Conservation (phyloP, 1,284 basidiomycete genomes). For the Calocybe gambosa region DNA sequence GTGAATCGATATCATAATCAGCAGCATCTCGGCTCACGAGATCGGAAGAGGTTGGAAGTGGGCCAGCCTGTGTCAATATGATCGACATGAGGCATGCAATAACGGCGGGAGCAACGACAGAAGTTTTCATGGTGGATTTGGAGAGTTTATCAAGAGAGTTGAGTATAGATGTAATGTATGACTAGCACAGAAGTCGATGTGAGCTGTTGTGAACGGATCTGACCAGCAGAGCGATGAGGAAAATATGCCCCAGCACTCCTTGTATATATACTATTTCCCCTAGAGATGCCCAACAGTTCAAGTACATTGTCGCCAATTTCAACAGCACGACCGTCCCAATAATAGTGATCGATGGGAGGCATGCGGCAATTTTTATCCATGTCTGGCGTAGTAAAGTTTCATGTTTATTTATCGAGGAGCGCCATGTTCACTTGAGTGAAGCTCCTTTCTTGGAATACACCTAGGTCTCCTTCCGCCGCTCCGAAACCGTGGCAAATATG, state of each 20-base stretch:
- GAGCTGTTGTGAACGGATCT: slow-evolving; percentile 1
- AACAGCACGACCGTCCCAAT: too few relatives aligned
- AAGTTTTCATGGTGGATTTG: slow-evolving; percentile 2
- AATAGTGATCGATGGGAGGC: too few relatives aligned
- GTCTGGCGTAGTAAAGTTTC: background rate
- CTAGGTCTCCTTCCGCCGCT: too few relatives aligned
- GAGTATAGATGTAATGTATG: background rate
- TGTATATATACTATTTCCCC: background rate
- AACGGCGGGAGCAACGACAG: slow-evolving; percentile 7
- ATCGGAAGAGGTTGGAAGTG: background rate
- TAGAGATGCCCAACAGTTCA: background rate
- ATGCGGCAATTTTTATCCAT: too few relatives aligned
- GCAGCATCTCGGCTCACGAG: background rate
- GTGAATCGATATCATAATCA: background rate
- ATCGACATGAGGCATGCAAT: slow-evolving; percentile 10
- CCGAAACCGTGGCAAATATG: too few relatives aligned
- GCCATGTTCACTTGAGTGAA: too few relatives aligned
- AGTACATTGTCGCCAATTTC: too few relatives aligned
- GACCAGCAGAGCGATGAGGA: slow-evolving; percentile 11
- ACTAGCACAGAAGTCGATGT: slow-evolving; percentile 2
- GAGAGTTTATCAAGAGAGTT: background rate
- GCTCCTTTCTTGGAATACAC: too few relatives aligned
- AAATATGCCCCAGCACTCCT: background rate
- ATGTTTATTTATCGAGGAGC: too few relatives aligned
- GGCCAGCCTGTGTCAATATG: slow-evolving; percentile 1